Evolutionary conservation across 495 filamentous ascomycete genomes (phyloP).

Genomic region (Umbilicaria muhlenbergii): DNA sequence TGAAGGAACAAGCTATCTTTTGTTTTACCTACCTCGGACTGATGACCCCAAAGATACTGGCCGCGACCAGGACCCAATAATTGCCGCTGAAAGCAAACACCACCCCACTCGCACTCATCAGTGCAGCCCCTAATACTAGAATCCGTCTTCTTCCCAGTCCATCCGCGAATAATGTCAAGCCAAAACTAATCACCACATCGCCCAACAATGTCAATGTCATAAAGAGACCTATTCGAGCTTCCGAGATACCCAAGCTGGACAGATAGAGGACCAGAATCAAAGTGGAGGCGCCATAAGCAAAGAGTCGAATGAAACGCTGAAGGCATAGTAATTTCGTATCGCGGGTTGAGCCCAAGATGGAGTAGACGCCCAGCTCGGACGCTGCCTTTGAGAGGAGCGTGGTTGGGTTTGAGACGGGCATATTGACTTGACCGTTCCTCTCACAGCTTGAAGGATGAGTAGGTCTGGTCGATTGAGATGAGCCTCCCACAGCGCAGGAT

Average conservation of each 20-base stretch:
- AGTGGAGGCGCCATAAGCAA: conserved; percentile 62
- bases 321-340: conserved; percentile 63
- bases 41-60: conserved; percentile 68
- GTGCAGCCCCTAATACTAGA: conserved; percentile 46
- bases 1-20: not conserved
- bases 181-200: conserved; percentile 61
- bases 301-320: conserved; percentile 61
- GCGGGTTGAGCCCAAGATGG: conserved; percentile 30
- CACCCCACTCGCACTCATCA: conserved; percentile 55
- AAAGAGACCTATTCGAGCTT: conserved; percentile 67
- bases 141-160: conserved; percentile 51
- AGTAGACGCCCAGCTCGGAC: conserved; percentile 26
- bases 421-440: too few species aligned
- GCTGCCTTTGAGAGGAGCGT: not conserved
- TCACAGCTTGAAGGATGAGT: too few species aligned
- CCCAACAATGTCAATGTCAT: conserved; percentile 77
- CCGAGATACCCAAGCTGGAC: conserved; percentile 44
- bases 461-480: too few species aligned
- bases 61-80: conserved; percentile 59
- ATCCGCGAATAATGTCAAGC: conserved; percentile 65
- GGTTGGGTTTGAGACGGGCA: not conserved
- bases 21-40: conserved; percentile 43
- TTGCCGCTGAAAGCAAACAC: conserved; percentile 52
- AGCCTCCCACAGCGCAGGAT: too few species aligned
- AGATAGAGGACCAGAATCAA: conserved; percentile 63